Conservation (phyloP, 2,329 filamentous ascomycete genomes). For the Amphichorda felina region DNA sequence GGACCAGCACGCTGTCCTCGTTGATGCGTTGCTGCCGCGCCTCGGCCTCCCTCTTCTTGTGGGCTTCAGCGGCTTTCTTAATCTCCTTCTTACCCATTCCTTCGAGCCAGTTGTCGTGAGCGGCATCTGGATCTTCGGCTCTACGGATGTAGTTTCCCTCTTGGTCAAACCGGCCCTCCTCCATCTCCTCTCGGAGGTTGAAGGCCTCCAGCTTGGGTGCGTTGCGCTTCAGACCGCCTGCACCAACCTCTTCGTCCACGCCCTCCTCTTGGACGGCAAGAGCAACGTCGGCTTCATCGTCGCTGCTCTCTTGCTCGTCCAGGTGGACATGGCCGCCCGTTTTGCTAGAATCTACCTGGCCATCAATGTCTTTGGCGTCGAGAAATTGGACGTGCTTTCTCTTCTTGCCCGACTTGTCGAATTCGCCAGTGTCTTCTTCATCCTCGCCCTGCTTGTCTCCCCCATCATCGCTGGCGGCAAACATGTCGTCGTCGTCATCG, state of each 20-base stretch:
- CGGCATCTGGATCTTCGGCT: conserved; percentile 75
- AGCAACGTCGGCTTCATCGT: conserved; percentile 60
- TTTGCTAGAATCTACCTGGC: conserved; percentile 64
- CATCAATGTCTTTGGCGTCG: conserved; percentile 55
- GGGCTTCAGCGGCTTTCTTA: conserved; percentile 73
- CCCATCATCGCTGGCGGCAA: conserved; percentile 52
- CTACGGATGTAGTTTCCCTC: conserved; percentile 85
- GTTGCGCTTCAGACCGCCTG: conserved; percentile 82
- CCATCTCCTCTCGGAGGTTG: conserved; percentile 82
- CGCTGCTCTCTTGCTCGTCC: conserved; percentile 41
- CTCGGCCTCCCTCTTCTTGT: conserved; percentile 74
- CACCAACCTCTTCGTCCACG: conserved; percentile 79
- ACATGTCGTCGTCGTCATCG: conserved; percentile 73
- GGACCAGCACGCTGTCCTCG: conserved; percentile 63
- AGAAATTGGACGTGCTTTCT: conserved; percentile 51
- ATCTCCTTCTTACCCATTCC: conserved; percentile 92
- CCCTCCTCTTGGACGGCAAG: conserved; percentile 61
- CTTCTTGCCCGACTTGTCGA: conserved; percentile 38
- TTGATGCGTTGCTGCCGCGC: conserved; percentile 56
- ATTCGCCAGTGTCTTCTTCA: conserved; percentile 19
- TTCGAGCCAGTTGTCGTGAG: conserved; percentile 87
- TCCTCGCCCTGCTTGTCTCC: conserved; percentile 23
- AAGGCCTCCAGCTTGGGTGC: conserved; percentile 93
- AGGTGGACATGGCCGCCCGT: conserved; percentile 61
- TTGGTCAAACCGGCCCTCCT: conserved; percentile 88